Conservation (phyloP, 345 rosid genomes). For the Melastoma malabathricum region DNA sequence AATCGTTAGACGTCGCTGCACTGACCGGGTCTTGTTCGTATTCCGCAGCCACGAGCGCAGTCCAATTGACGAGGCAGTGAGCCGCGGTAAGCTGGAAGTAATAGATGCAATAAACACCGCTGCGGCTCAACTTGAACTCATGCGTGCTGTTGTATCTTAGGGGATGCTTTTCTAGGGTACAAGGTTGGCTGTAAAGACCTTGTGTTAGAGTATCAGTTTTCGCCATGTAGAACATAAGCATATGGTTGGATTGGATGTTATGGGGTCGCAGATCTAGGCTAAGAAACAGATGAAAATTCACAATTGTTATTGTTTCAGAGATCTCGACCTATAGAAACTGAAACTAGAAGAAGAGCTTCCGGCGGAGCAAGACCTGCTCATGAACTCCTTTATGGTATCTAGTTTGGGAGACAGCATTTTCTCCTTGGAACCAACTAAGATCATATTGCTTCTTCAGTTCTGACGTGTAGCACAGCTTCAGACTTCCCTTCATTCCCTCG, state of each 20-base stretch:
- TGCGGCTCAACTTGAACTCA: constrained; percentile 53
- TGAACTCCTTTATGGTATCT: constrained; percentile 65
- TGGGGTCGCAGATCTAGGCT: too few species aligned
- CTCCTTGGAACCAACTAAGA: constrained; percentile 53
- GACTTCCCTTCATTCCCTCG: constrained; percentile 8
- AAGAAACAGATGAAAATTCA: too few species aligned
- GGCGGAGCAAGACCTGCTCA: constrained; percentile 56
- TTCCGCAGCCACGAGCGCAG: constrained; percentile 60
- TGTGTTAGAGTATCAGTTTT: neutral
- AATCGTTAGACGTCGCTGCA: neutral
- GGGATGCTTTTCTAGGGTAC: too few species aligned
- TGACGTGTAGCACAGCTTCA: constrained; percentile 65
- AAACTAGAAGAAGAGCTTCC: constrained; percentile 23
- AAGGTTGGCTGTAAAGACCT: neutral
- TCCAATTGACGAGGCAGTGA: constrained; percentile 75
- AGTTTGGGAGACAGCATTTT: constrained; percentile 80
- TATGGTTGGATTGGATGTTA: too few species aligned
- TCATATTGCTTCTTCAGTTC: constrained; percentile 84
- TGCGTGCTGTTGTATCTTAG: constrained; percentile 25
- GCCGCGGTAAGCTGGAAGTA: constrained; percentile 49
- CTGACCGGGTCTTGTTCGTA: constrained; percentile 3
- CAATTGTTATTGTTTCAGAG: too few species aligned
- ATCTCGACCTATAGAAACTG: neutral
- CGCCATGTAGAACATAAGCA: too few species aligned
- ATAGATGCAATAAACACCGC: constrained; percentile 52